Base-by-base conservation (phyloP, 2,329 filamentous ascomycete species). In the Ophiostoma montium region DNA sequence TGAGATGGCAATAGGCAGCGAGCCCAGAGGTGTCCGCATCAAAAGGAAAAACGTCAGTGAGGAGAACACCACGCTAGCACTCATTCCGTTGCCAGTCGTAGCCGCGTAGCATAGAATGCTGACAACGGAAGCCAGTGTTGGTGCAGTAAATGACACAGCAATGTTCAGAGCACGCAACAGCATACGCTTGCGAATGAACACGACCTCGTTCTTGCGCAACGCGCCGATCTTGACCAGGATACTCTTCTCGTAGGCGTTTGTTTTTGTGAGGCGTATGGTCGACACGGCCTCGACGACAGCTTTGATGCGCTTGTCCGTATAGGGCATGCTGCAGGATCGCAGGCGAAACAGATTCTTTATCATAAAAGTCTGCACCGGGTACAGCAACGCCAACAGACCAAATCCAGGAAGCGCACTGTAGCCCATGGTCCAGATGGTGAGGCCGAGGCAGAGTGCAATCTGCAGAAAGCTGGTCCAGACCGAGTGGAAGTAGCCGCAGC, bases 401-500 rank as follows among this genome's bases (percentile, higher is more conserved):
- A 60, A 59, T 2, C 58, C 58, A 0, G 58, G 57, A 23, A 60
- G 44, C 4, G 58, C 57, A 21, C 57, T 60, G 49, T 59, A 60
- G 13, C 57, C 56, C 35, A 60, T 38, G 2, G 54, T 52, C 57
- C 56, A 58, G 35, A 56, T 46, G 4, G 55, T 55, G 19, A 58
- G 50, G 5, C 51, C 56, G 5, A 62, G 53, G n/a, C 59, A 61
- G 3, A 62, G 56, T 0, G 58, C 23, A 33, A 62, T 57, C 49
- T 62, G 60, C 2, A 61, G 51, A n/a, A 61, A 54, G 41, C 60
- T 61, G 0, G 61, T 62, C 61, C 61, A 62, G 0, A 54, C 53
- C 1, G 60, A 54, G 47, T 62, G 61, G 35, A 62, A 61, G 43
- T 55, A 62, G n/a, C 58, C 57, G 23, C 60, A 61, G 50, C 59